These are phyloP conservation scores for Cucumis cinereus DNA, from an alignment of 306 rosid species.

Conservation along the genomic window DNA sequence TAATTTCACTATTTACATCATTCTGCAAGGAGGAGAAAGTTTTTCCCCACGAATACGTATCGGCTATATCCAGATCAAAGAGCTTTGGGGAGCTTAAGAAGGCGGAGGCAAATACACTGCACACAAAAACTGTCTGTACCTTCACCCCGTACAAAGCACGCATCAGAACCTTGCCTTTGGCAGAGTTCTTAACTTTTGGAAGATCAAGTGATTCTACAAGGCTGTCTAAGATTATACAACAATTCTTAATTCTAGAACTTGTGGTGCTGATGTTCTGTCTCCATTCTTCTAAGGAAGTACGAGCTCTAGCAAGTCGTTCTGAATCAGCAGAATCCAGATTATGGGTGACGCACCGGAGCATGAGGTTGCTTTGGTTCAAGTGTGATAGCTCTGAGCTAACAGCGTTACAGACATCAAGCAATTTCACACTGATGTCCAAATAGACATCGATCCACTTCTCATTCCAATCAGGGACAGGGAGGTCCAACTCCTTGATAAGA, in stretches of 20 bases:
- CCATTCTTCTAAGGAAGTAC: constrained; percentile 59
- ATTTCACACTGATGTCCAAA: constrained; percentile 65
- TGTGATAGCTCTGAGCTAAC: constrained; percentile 76
- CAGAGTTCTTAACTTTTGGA: constrained; percentile 80
- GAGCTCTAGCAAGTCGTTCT: constrained; percentile 30
- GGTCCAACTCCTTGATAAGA: constrained; percentile 47
- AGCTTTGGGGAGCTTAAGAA: constrained; percentile 51
- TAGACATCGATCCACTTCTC: constrained; percentile 76
- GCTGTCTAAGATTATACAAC: constrained; percentile 42
- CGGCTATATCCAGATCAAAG: constrained; percentile 33
- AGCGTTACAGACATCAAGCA: constrained; percentile 64
- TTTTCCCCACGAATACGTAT: constrained; percentile 49
- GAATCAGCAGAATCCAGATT: constrained; percentile 39
- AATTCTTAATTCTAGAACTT: constrained; percentile 53
- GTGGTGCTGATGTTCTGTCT: constrained; percentile 26
- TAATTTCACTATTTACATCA: constrained; percentile 53
- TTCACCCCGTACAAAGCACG: constrained; percentile 78
- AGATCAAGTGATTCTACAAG: constrained; percentile 59
- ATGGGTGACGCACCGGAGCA: constrained; percentile 41
- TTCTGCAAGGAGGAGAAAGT: constrained; percentile 42
- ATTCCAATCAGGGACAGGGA: constrained; percentile 61
- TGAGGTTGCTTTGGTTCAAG: constrained; percentile 51
- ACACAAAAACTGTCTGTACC: constrained; percentile 55
- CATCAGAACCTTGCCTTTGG: constrained; percentile 78
- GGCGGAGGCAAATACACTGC: constrained; percentile 48